These are phyloP conservation scores for Beta corolliflora DNA, from an alignment of 179 eudicot species.

Conservation along the genomic window DNA sequence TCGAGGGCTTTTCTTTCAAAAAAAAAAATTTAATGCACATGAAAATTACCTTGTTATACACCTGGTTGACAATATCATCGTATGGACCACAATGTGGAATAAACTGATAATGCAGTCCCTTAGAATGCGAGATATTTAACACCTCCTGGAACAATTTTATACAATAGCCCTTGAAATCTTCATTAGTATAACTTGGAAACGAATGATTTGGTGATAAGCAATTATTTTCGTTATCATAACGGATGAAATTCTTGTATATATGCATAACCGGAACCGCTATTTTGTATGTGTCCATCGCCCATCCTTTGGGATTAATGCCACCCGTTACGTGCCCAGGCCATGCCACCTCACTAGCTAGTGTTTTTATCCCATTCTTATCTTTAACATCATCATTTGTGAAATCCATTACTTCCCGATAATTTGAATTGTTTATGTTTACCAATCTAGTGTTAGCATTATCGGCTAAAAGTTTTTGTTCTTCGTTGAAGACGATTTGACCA, in stretches of 20 bases:
- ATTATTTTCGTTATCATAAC: conserved; percentile 17
- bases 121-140: conserved; percentile 25
- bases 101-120: conserved; percentile 28
- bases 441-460: conserved; percentile 8
- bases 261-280: conserved; percentile 39
- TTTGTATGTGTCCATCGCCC: conserved; percentile 34
- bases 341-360: conserved; percentile 18
- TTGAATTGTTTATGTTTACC: conserved; percentile 38
- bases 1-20: no score
- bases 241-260: conserved; percentile 14
- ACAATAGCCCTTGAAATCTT: conserved; percentile 28
- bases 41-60: conserved; percentile 36
- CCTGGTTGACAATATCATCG: conserved; percentile 31
- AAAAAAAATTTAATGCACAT: neutral
- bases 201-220: neutral
- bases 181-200: neutral
- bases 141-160: conserved; percentile 34
- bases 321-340: conserved; percentile 39
- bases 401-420: conserved; percentile 30
- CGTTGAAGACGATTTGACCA: conserved; percentile 34
- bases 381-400: conserved; percentile 16
- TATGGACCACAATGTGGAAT: conserved; percentile 31
- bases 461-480: conserved; percentile 14
- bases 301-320: conserved; percentile 32
- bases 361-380: neutral